A percentile compares a stretch with the other conserved stretches of the same genome.
Conservation (phyloP, 495 filamentous ascomycete species). For the Cladorrhinum samala region DNA sequence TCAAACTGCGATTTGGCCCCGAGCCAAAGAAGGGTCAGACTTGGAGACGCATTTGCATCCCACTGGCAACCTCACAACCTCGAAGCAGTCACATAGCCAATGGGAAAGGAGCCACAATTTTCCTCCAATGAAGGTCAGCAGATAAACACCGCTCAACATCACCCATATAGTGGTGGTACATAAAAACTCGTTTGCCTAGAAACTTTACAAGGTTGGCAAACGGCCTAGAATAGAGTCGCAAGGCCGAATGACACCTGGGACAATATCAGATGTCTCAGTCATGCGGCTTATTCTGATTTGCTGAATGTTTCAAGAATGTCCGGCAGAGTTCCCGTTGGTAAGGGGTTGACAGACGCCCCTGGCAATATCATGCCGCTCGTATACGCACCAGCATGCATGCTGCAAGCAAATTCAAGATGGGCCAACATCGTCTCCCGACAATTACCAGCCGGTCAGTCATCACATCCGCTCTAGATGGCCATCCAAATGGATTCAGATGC, state of each 20-base stretch:
- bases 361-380: constrained; percentile 6
- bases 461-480: not conserved
- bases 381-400: not conserved
- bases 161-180: too few relatives aligned
- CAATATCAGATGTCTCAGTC: not conserved
- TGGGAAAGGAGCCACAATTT: too few relatives aligned
- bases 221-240: constrained; percentile 1
- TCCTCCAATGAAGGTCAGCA: too few relatives aligned
- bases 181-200: too few relatives aligned
- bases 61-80: too few relatives aligned
- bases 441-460: not conserved
- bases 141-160: too few relatives aligned
- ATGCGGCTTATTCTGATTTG: constrained; percentile 2
- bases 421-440: not conserved
- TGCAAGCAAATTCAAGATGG: not conserved
- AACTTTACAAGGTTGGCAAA: too few relatives aligned
- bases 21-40: too few relatives aligned
- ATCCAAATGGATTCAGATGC: not conserved
- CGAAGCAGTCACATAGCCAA: too few relatives aligned
- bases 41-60: too few relatives aligned
- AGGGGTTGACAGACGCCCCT: not conserved
- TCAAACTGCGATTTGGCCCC: constrained; percentile 10
- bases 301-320: constrained; percentile 4
- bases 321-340: constrained; percentile 6
- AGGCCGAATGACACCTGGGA: not conserved